Evolutionary conservation across 2,329 filamentous ascomycete species (phyloP).

Genomic region (Stenocarpella maydis): DNA sequence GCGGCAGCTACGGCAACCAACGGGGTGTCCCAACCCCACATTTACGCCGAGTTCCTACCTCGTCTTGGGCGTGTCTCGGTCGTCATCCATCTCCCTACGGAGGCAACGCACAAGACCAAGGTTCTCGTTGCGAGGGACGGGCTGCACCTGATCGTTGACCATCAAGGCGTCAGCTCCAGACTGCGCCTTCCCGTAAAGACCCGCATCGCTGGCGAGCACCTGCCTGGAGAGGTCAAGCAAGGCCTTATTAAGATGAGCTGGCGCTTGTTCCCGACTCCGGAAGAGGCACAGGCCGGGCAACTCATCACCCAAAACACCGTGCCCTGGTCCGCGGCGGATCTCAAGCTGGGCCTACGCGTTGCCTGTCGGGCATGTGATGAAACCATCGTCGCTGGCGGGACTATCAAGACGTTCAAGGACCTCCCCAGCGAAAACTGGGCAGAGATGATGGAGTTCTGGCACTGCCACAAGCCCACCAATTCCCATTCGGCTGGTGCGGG

Average conservation of each 20-base stretch:
- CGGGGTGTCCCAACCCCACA: conserved; percentile 33
- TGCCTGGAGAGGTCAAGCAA: conserved; percentile 48
- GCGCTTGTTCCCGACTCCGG: conserved; percentile 33
- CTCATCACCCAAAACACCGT: conserved; percentile 39
- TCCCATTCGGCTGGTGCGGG: neutral
- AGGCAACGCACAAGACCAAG: conserved; percentile 51
- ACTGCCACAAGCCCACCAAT: conserved; percentile 85
- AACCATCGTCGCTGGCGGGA: conserved; percentile 40
- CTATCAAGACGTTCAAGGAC: conserved; percentile 76
- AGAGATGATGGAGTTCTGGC: conserved; percentile 99
- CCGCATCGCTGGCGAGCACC: conserved; percentile 37
- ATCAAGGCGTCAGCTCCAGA: conserved; percentile 49
- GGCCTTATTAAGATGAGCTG: conserved; percentile 41
- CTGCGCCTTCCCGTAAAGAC: conserved; percentile 55
- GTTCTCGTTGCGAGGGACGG: conserved; percentile 56
- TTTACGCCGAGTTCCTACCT: conserved; percentile 71
- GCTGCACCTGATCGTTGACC: conserved; percentile 54
- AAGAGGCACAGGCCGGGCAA: conserved; percentile 48
- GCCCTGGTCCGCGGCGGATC: conserved; percentile 32
- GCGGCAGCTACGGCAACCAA: neutral
- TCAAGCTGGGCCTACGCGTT: conserved; percentile 20
- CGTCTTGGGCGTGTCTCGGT: conserved; percentile 72
- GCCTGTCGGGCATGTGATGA: conserved; percentile 34
- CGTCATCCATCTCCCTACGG: conserved; percentile 58
- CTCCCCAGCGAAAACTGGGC: conserved; percentile 97